Evolutionary conservation across 257 asterid genomes (phyloP), one percentile per base, ranked within the genome.

Genomic region (Linderniella brevidens): DNA sequence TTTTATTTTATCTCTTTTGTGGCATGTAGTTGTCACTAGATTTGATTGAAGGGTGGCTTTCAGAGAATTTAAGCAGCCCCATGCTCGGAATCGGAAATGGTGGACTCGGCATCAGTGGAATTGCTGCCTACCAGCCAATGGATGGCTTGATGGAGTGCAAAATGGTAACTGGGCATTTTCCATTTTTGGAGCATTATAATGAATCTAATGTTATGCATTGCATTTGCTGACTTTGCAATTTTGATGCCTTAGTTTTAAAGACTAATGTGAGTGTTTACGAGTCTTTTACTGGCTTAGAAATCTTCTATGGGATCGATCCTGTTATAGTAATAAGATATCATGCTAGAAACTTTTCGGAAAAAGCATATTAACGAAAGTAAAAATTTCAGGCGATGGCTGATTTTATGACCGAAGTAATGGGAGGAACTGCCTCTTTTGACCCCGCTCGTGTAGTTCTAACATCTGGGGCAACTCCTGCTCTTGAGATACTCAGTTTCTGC

Each of bases 381-480:
- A 69, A 41, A 54, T 75, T 49, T 13, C 45, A 84, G 98, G 94
- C 77, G 8, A 69, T 88, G 82, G 83, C 96, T 51, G 82, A 70
- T 66, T 88, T 84, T 66, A 88, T 88, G 98, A 67, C 76, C 48
- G 78, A 73, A 68, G 75, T 65, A 37, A 78, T 84, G 93, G 94
- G 87, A 57, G 75, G 68, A 60, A 48, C 64, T 7, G 71, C 63
- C 37, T 68, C 79, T n/a, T 81, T 78, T 57, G 73, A 90, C 55
- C 96, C 93, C 50, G 69, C 85, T 42, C 73, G 67, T 1, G 37
- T 85, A 58, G 69, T 90, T 45, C 58, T 90, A 42, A 78, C 93
- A 15, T 68, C 88, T 41, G 99, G 99, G 38, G 99, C 92, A 19
- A 81, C 93, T 46, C 80, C 96, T 19, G 96, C 99, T 11, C 58